Base-by-base conservation (phyloP, 345 rosid genomes). In the Syzygium grande region DNA sequence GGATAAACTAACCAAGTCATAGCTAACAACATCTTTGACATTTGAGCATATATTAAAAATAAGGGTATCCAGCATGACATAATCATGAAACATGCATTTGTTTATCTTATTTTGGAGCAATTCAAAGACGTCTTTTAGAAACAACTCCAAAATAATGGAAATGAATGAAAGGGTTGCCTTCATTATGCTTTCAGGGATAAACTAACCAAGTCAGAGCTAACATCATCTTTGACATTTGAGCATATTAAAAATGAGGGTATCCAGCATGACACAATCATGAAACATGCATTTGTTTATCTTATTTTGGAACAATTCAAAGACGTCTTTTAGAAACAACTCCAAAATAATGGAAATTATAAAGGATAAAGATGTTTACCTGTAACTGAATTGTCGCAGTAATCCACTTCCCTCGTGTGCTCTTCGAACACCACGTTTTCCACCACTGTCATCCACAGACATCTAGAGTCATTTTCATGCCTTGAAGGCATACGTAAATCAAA, bases 391-490 rank as follows among this genome's bases (percentile, higher is more conserved):
- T 97, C 99, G 17, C 90, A n/a, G 87, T 94, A 96, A 86, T 97
- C 99, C 89, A 96, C 99, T 77, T 95, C 97, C 86, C 99, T 89
- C 4, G 95, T 91, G 89, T 96, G 99, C 90, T 96, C 99, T 87
- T 97, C 99, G 85, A 97, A 97, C 90, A 96, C 99, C 46, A 97
- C 95, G 85, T 97, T 97, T 92, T 97, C 99, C 94, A 97, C 68
- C 86, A 97, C 99, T 97, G 95, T 87, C 90, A 90, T 87, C 27
- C 53, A 87, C 46, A 91, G 77, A 61, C 41, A 52, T 34, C 78
- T 83, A 38, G 63, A 77, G 84, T 85, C 87, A 85, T 30, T 59
- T 59, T 78, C 84, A 65, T 54, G 55, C 23, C 43, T 68, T 34
- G 79, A 68, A 23, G 79, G 79, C 52, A 27, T 84, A 83, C 23